Conservation (phyloP, 179 eudicot genomes). For the Gypsophila paniculata region DNA sequence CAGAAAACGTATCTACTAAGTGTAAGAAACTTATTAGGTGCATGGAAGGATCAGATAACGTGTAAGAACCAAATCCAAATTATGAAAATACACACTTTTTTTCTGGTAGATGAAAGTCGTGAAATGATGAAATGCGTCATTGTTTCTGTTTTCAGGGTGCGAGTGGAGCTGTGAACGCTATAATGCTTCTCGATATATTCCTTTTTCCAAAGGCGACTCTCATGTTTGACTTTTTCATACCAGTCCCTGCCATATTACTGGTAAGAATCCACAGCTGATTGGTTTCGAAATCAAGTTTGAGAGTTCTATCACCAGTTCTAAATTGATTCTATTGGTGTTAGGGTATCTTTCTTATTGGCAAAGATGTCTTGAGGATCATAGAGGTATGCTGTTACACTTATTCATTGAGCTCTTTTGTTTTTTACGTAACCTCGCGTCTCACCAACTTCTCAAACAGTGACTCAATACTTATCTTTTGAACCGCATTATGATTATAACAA, state of each 20-base stretch:
- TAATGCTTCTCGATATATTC: constrained; percentile 79
- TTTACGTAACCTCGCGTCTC: background rate
- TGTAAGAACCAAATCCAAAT: too few relatives aligned
- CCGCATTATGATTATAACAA: too few relatives aligned
- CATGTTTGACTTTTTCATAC: constrained; percentile 56
- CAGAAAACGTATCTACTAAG: too few relatives aligned
- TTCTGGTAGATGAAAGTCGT: background rate
- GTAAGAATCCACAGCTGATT: constrained; percentile 33
- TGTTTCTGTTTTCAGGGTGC: constrained; percentile 55
- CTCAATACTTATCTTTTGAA: background rate
- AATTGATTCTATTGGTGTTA: constrained; percentile 25
- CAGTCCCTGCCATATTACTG: constrained; percentile 79
- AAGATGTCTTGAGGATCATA: constrained; percentile 59
- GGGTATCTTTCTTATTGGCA: constrained; percentile 71
- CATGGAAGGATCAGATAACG: too few relatives aligned
- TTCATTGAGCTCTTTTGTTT: background rate
- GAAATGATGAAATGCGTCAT: background rate
- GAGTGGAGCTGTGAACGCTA: constrained; percentile 89
- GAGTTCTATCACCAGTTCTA: background rate
- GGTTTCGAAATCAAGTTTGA: constrained; percentile 3
- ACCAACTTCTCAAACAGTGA: background rate
- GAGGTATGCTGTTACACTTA: constrained; percentile 44
- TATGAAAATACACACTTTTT: too few relatives aligned
- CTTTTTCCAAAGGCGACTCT: constrained; percentile 60
- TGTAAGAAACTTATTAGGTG: too few relatives aligned